Percentiles rank a stretch among this genome's conserved stretches.
Conservation (phyloP, 768 basidiomycete species). For the Russula vinacea region DNA sequence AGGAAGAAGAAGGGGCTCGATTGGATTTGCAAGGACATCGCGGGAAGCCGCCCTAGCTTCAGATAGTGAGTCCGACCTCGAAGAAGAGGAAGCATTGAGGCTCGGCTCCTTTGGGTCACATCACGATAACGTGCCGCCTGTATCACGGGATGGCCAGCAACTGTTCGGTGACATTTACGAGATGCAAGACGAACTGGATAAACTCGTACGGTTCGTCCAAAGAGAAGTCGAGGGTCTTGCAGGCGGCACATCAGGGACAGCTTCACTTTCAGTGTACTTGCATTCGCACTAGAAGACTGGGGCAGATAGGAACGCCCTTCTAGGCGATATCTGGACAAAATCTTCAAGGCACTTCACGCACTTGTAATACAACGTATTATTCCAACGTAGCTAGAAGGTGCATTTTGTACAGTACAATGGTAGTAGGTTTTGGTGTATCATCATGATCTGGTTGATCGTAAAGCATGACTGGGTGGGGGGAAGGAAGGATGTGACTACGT, state of each 20-base stretch:
- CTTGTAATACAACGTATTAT: background rate
- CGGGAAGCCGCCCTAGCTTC: slow-evolving; percentile 41
- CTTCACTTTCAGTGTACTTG: slow-evolving; percentile 67
- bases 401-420: slow-evolving; percentile 9
- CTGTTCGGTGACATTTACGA: slow-evolving; percentile 54
- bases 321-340: background rate
- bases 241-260: slow-evolving; percentile 55
- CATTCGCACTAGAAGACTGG: slow-evolving; percentile 80
- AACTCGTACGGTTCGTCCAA: slow-evolving; percentile 64
- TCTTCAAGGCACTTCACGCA: background rate
- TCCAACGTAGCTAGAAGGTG: slow-evolving; percentile 2
- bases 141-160: slow-evolving; percentile 45
- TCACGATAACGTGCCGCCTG: slow-evolving; percentile 42
- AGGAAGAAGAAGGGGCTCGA: slow-evolving; percentile 50
- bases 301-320: slow-evolving; percentile 40
- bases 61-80: slow-evolving; percentile 39
- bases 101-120: slow-evolving; percentile 36
- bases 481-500: background rate
- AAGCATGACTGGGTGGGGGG: background rate
- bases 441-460: background rate
- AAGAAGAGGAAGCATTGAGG: slow-evolving; percentile 31
- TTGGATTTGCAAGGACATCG: slow-evolving; percentile 53
- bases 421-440: background rate
- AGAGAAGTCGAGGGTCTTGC: slow-evolving; percentile 69
- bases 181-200: slow-evolving; percentile 67